phyloP scores from a whole-genome alignment of 768 basidiomycete species.

The Amanita molliuscula region DNA sequence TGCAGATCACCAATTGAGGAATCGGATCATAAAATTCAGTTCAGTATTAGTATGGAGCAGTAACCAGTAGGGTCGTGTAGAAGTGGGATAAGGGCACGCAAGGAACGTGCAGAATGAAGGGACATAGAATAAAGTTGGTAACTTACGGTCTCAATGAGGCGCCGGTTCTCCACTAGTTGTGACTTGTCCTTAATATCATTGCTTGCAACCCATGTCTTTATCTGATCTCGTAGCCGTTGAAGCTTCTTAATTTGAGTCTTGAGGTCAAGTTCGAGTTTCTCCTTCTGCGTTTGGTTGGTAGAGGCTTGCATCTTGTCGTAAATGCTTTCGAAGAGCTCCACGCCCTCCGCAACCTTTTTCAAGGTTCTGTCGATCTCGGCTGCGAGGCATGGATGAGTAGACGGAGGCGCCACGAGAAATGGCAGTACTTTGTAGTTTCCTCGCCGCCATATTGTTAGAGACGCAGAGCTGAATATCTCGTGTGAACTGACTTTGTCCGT shows the following conservation, averaged over 20 bases:
- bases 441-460: constrained; percentile 60
- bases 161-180: constrained; percentile 82
- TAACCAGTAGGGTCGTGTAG: background rate
- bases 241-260: constrained; percentile 97
- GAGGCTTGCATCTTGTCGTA: constrained; percentile 98
- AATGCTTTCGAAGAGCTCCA: constrained; percentile 90
- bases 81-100: background rate
- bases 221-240: constrained; percentile 96
- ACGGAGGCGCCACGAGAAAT: background rate
- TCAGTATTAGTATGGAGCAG: constrained; percentile 7
- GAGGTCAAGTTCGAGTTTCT: constrained; percentile 40
- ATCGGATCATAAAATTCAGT: constrained; percentile 10
- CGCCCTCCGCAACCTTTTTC: constrained; percentile 94
- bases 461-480: constrained; percentile 7
- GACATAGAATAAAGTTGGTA: constrained; percentile 1
- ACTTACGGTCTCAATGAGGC: constrained; percentile 92
- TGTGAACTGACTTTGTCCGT: constrained; percentile 10
- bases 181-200: constrained; percentile 99
- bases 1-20: constrained; percentile 9
- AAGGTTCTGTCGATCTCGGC: constrained; percentile 98
- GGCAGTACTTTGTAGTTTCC: constrained; percentile 77
- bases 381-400: constrained; percentile 21
- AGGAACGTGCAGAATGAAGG: background rate
- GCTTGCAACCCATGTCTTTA: constrained; percentile 97
- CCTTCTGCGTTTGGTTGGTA: constrained; percentile 70